A percentile compares a stretch with the other conserved stretches of the same genome.
Evolutionary conservation across 306 rosid species (phyloP).

Genomic region (Casuarina cunninghamiana): DNA sequence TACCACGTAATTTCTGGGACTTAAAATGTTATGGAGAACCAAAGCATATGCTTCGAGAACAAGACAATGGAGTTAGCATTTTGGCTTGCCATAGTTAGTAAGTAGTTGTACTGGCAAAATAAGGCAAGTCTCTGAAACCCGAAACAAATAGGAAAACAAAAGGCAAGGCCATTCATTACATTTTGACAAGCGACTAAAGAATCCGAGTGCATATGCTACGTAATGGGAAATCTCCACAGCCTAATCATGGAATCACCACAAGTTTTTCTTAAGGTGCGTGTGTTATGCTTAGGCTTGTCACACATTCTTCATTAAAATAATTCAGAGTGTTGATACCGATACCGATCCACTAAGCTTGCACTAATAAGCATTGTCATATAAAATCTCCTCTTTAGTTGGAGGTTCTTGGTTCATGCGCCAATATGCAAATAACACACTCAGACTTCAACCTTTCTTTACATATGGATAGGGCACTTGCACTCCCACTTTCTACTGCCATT

Average conservation of each 20-base stretch:
- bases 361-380: slow-evolving; percentile 12
- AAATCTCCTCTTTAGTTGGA: slow-evolving; percentile 43
- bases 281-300: slow-evolving; percentile 36
- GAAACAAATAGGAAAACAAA: too few species aligned
- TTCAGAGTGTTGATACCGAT: neutral
- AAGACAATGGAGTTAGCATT: too few species aligned
- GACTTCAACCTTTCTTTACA: slow-evolving; percentile 19
- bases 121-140: too few species aligned
- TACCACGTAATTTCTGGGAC: too few species aligned
- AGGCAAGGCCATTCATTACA: too few species aligned
- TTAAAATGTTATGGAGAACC: too few species aligned
- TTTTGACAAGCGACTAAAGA: too few species aligned
- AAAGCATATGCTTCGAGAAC: too few species aligned
- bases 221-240: too few species aligned
- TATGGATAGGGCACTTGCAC: neutral
- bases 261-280: slow-evolving; percentile 10
- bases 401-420: slow-evolving; percentile 36
- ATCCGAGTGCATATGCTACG: too few species aligned
- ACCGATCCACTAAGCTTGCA: slow-evolving; percentile 34
- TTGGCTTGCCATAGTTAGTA: too few species aligned
- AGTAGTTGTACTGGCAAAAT: too few species aligned
- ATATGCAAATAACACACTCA: slow-evolving; percentile 17
- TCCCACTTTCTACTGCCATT: slow-evolving; percentile 12
- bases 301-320: slow-evolving; percentile 31
- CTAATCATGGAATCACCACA: neutral